A percentile compares a stretch with the other conserved stretches of the same genome.
Conservation (phyloP, 2,329 filamentous ascomycete species). For the Fusarium sarcochroum region DNA sequence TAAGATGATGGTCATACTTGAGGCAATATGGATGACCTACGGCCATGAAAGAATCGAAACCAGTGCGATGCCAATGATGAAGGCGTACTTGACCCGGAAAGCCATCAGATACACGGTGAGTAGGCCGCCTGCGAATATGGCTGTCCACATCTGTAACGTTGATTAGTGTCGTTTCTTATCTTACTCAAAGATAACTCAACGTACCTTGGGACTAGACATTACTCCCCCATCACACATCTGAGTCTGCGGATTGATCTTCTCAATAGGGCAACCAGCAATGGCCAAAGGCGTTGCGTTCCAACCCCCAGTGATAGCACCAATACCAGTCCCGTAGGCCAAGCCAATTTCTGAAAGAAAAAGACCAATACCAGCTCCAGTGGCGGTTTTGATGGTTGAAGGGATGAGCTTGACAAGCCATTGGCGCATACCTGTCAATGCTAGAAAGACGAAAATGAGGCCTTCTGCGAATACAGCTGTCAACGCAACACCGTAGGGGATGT, state of each 20-base stretch:
- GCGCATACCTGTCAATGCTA: conserved; percentile 82
- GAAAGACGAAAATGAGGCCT: conserved; percentile 81
- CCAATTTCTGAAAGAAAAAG: conserved; percentile 80
- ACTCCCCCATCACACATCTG: conserved; percentile 41
- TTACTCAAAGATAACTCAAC: rapidly evolving
- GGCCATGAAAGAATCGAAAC: conserved; percentile 89
- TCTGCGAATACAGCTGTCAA: conserved; percentile 86
- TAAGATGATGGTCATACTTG: rapidly evolving
- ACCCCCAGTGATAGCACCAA: conserved; percentile 79
- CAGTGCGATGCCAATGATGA: conserved; percentile 82
- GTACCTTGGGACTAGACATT: conserved; percentile 42
- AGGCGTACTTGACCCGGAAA: conserved; percentile 84
- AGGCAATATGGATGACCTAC: conserved; percentile 55
- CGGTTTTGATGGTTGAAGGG: conserved; percentile 83
- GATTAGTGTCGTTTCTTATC: neutral
- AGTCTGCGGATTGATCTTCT: conserved; percentile 25
- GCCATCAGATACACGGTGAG: conserved; percentile 82
- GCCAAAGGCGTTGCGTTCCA: conserved; percentile 72
- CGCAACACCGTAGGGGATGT: conserved; percentile 78
- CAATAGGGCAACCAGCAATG: conserved; percentile 73
- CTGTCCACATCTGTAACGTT: conserved; percentile 73
- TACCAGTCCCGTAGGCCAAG: conserved; percentile 80
- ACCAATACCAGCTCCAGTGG: conserved; percentile 84
- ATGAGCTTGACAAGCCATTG: conserved; percentile 87
- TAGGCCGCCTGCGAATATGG: conserved; percentile 83